phyloP scores from a whole-genome alignment of 139 green algal species.

The Picochlorum sp. region DNA sequence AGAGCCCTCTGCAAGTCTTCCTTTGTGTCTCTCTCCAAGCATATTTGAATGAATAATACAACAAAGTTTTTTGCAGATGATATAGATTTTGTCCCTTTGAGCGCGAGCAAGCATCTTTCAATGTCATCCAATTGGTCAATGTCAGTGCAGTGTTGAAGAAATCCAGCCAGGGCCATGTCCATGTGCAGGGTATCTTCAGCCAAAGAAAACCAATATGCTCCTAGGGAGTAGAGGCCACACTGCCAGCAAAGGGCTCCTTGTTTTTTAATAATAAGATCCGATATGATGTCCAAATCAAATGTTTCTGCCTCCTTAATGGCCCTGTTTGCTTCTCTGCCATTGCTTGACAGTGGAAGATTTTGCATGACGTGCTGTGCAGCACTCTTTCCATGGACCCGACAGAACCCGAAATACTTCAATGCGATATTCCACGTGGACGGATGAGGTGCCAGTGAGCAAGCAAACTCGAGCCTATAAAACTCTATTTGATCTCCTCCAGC shows the following conservation, averaged over 20 bases:
- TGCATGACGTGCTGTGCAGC: slow-evolving; percentile 41
- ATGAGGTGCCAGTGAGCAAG: slow-evolving; percentile 19
- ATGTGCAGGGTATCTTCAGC: background rate
- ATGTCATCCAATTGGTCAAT: too few relatives aligned
- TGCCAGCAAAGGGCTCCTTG: slow-evolving; percentile 21
- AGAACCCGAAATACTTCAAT: slow-evolving; percentile 53
- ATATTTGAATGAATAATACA: too few relatives aligned
- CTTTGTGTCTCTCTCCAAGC: too few relatives aligned
- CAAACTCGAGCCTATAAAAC: slow-evolving; percentile 38
- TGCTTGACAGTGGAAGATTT: slow-evolving; percentile 27
- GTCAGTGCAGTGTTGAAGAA: too few relatives aligned
- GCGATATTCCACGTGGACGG: slow-evolving; percentile 34
- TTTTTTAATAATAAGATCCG: slow-evolving; percentile 13
- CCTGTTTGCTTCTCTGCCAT: slow-evolving; percentile 19
- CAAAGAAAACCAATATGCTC: background rate
- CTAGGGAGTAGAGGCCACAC: slow-evolving; percentile 3
- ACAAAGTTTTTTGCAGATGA: too few relatives aligned
- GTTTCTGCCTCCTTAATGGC: slow-evolving; percentile 14
- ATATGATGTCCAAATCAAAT: slow-evolving; percentile 22
- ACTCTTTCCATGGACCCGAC: slow-evolving; percentile 39
- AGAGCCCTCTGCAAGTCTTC: too few relatives aligned
- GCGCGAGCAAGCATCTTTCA: too few relatives aligned
- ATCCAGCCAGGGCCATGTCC: background rate
- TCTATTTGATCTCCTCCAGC: slow-evolving; percentile 18
- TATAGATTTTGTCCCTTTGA: too few relatives aligned